Base-by-base conservation (phyloP, 495 filamentous ascomycete species). In the Penicillium alfredii region DNA sequence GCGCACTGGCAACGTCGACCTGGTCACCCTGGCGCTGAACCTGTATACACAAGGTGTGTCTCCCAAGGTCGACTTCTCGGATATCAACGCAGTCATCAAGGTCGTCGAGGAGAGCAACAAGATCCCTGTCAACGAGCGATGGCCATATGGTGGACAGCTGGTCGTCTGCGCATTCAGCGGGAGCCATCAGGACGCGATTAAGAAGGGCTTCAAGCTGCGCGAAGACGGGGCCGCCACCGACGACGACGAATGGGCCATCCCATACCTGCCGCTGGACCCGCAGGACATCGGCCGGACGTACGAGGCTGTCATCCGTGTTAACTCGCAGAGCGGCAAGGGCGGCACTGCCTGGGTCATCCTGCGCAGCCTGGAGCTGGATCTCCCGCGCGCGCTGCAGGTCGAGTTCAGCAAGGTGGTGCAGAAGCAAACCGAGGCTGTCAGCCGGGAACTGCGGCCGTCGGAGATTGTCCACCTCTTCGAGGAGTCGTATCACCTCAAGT, bases 271-370 rank as follows among this genome's bases (percentile, higher is more conserved):
- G 11, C 74, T 97, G 30, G 90, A 96, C 53, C 90, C 89, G 2
- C 73, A 84, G 47, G 89, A 96, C 64, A 95, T 97, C 36, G 92
- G 92, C 15, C 80, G 90, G 8, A 96, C 83, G 18, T 96, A 96
- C 72, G 89, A 96, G 64, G 90, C 90, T 25, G 84, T 96, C 58
- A 98, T 98, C 59, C 85, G 90, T 19, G 92, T 97, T 72, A 98
- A 97, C 64, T 90, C 84, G 14, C 92, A 98, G 56, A 86, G 79
- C 42, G 92, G 92, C 35, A 98, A 98, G 66, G 92, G 89, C 36
- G 92, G 92, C 46, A 82, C 87, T 40, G 90, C 92, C 25, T 97
- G 86, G 88, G 81, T 96, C 47, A 89, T 98, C 57, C 79, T 86
- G 54, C 83, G 84, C 30, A 77, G 80, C 30, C 75, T 97, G 40